Base-by-base conservation (phyloP, 495 filamentous ascomycete species). In the Lindgomyces ingoldianus region DNA sequence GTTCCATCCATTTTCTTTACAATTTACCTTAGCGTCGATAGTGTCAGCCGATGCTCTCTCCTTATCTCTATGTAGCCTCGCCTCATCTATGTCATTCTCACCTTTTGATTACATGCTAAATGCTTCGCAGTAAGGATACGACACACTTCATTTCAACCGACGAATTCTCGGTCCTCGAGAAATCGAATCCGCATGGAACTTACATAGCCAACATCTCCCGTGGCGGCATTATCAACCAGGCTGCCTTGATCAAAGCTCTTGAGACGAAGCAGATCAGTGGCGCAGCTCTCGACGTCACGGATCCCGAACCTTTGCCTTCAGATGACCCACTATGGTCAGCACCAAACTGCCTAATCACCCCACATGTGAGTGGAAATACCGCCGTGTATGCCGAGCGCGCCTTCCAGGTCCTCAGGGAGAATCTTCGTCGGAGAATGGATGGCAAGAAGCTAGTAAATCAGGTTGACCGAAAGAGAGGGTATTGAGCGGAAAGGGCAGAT, bases 141-240 rank as follows among this genome's bases (percentile, higher is more conserved):
- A 79, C 71, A 0, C 76, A 86, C 48, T 75, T 94, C 21, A 75
- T 95, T 19, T 82, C 80, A 0, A 74, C 71, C 1, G 80, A 84
- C 50, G 89, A 95, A 74, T 87, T 95, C 66, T 74, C 81, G 6
- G 79, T 91, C 45, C 76, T 96, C 0, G 73, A 75, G 45, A 68
- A 73, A 33, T 77, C 75, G 30, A 82, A 85, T 27, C 80, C 85
- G 0, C 90, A 85, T 56, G 60, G 95, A 4, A 83, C 83, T 8
- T 96, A 95, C 68, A 87, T 96, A 49, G 82, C 86, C 4, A 96
- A 96, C 66, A 89, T 96, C 53, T 82, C 86, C 0, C 81, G 91
- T 0, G 91, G 91, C 0, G 78, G 79, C 14, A 84, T 93, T 30
- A 76, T 96, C 45, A 80, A 91, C 50, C 86, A 90, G 48, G 81